Base-by-base conservation (phyloP, 495 filamentous ascomycete genomes). In the Symbiotaphrina buchneri region DNA sequence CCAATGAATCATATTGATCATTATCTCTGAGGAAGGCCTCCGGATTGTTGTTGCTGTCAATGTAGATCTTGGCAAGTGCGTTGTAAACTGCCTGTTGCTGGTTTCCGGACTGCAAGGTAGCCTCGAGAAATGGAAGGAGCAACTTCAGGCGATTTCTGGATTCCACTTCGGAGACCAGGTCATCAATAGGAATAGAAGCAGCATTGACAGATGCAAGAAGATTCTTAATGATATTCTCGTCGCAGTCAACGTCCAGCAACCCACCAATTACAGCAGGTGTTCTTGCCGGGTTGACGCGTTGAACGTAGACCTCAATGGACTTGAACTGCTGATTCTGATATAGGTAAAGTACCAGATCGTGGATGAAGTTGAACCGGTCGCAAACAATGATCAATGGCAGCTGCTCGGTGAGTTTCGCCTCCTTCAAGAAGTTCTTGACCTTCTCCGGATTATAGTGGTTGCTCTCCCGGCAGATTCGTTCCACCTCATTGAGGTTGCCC, bases 271-370 rank as follows among this genome's bases (percentile, higher is more conserved):
- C 90, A 34, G 82, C 75, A 4, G 90, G 90, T 16, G 90, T 84
- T 40, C 87, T 64, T n/a, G 68, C 61, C 10, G 90, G 85, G 52
- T 99, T 99, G 41, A 99, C 80, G 17, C 83, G 77, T 60, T 99
- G 90, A n/a, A 99, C 90, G 42, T 99, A 99, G 30, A 91, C 72
- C 55, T 99, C 90, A 40, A 99, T 99, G 10, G 90, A 92, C 57
- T 93, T 90, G 74, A 91, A 99, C 45, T 94, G 90, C 52, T 95
- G 87, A 55, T 92, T 92, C 54, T 93, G 83, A 59, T 95, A 99
- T 16, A 99, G 78, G 51, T 93, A 95, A 15, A 95, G 65, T 17
- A 99, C 78, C 43, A 99, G 49, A 47, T 99, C 90, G 44, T 99
- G 90, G 35, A 94, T 80, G 47, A 99, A 85, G 57, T 94, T 91